Conservation (phyloP, 768 basidiomycete species). For the Tricholoma saponaceum region DNA sequence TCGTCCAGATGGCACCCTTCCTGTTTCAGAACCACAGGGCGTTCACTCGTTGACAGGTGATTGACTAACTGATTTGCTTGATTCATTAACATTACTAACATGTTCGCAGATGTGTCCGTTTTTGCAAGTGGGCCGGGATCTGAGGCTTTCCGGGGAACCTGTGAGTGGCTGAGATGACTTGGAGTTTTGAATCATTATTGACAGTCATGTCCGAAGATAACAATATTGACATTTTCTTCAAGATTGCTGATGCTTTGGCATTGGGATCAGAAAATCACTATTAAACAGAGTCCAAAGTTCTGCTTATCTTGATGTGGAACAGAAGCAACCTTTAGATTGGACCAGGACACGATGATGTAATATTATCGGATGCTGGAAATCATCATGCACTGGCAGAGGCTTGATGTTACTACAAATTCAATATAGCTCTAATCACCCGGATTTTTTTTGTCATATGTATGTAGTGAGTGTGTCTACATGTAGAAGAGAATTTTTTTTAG, state of each 20-base stretch:
- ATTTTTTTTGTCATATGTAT: too few species aligned
- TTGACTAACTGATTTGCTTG: neutral
- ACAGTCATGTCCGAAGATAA: slow-evolving; percentile 28
- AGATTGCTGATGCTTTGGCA: slow-evolving; percentile 16
- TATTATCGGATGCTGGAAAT: too few species aligned
- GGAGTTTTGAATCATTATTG: neutral
- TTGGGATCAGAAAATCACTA: slow-evolving; percentile 6
- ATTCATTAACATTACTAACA: neutral
- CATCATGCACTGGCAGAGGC: too few species aligned
- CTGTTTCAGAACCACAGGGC: slow-evolving; percentile 30
- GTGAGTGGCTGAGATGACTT: slow-evolving; percentile 22
- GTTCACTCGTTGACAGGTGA: slow-evolving; percentile 38
- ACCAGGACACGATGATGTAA: too few species aligned
- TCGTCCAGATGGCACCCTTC: slow-evolving; percentile 35
- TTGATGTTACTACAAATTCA: too few species aligned
- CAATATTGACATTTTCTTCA: slow-evolving; percentile 32
- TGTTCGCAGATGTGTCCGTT: slow-evolving; percentile 35
- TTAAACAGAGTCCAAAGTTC: neutral
- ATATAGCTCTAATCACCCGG: too few species aligned
- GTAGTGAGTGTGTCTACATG: too few species aligned
- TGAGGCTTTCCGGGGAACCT: slow-evolving; percentile 38
- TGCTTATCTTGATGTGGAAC: too few species aligned
- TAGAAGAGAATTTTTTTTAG: too few species aligned
- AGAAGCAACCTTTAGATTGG: too few species aligned
- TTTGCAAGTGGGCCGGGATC: slow-evolving; percentile 41